These are phyloP conservation scores for Phytophthora tentaculata DNA, from an alignment of 352 stramenopile genomes.

Conservation along the genomic window DNA sequence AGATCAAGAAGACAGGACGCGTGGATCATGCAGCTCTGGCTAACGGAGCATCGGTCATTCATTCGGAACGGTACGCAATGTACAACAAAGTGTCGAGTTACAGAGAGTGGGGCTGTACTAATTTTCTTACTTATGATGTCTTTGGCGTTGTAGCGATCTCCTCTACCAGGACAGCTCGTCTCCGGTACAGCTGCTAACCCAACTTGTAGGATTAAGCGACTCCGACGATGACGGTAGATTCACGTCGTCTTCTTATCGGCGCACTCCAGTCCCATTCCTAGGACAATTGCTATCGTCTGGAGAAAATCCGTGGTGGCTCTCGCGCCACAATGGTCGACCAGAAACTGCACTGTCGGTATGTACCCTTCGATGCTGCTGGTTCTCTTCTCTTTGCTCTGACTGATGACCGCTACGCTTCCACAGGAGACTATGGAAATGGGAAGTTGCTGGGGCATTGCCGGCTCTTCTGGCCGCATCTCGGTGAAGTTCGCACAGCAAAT, in stretches of 20 bases:
- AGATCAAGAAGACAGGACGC: slow-evolving; percentile 62
- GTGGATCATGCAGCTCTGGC: slow-evolving; percentile 72
- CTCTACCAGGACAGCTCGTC: slow-evolving; percentile 43
- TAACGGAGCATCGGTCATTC: slow-evolving; percentile 69
- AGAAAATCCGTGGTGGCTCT: slow-evolving; percentile 80
- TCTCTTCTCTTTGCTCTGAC: neutral
- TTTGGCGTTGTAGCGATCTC: slow-evolving; percentile 55
- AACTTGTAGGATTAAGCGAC: slow-evolving; percentile 39
- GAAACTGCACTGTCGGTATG: slow-evolving; percentile 83
- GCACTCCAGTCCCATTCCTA: slow-evolving; percentile 43
- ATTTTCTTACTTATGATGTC: slow-evolving; percentile 1
- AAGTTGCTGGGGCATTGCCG: slow-evolving; percentile 78
- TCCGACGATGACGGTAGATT: slow-evolving; percentile 37
- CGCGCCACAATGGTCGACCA: slow-evolving; percentile 70
- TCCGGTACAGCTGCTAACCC: slow-evolving; percentile 36
- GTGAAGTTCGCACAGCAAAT: slow-evolving; percentile 78
- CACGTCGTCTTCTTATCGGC: slow-evolving; percentile 66
- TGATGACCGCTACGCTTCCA: slow-evolving; percentile 3
- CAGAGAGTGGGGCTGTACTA: neutral
- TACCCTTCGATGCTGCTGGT: neutral
- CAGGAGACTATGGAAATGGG: slow-evolving; percentile 88
- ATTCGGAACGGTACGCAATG: slow-evolving; percentile 51
- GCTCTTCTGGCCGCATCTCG: slow-evolving; percentile 66
- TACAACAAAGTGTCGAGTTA: too few relatives aligned
- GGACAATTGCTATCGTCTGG: slow-evolving; percentile 47